These are phyloP conservation scores for Saccharomycopsis hybrid DNA, from an alignment of 1,139 yeast genomes.

Conservation along the genomic window DNA sequence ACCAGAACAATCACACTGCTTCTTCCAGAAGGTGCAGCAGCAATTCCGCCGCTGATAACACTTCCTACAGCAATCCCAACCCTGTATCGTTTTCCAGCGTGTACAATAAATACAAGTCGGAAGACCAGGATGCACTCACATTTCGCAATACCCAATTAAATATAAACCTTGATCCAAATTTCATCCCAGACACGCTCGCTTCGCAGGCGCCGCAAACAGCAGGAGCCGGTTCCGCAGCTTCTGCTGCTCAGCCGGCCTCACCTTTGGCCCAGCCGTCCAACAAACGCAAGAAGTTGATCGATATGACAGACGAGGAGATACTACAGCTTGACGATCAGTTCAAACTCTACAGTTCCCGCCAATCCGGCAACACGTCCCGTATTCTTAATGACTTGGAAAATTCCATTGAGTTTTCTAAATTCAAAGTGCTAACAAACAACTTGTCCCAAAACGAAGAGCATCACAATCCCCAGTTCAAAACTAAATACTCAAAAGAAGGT, in stretches of 20 bases:
- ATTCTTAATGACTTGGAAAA: slow-evolving; percentile 13
- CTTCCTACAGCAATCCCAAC: background rate
- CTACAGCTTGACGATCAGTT: slow-evolving; percentile 18
- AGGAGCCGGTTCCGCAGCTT: background rate
- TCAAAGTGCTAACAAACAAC: slow-evolving; percentile 8
- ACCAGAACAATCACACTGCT: background rate
- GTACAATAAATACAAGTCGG: slow-evolving; percentile 13
- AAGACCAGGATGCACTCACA: slow-evolving; percentile 20
- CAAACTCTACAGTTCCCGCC: background rate
- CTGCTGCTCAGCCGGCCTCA: background rate
- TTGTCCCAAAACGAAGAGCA: background rate
- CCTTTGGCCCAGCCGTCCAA: background rate
- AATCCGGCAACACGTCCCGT: too few species aligned
- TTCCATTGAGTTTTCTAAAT: slow-evolving; percentile 18
- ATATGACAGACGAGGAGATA: slow-evolving; percentile 22
- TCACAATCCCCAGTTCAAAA: background rate
- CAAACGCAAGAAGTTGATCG: slow-evolving; percentile 14
- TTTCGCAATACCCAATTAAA: slow-evolving; percentile 20
- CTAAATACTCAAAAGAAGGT: slow-evolving; percentile 20
- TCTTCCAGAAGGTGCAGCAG: background rate
- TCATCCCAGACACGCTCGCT: background rate
- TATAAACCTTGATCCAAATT: slow-evolving; percentile 11
- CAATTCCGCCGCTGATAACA: background rate
- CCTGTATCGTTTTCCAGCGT: slow-evolving; percentile 16
- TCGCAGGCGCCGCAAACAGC: background rate